phyloP scores from a whole-genome alignment of 257 asterid genomes.

The Cynanchum wilfordii region DNA sequence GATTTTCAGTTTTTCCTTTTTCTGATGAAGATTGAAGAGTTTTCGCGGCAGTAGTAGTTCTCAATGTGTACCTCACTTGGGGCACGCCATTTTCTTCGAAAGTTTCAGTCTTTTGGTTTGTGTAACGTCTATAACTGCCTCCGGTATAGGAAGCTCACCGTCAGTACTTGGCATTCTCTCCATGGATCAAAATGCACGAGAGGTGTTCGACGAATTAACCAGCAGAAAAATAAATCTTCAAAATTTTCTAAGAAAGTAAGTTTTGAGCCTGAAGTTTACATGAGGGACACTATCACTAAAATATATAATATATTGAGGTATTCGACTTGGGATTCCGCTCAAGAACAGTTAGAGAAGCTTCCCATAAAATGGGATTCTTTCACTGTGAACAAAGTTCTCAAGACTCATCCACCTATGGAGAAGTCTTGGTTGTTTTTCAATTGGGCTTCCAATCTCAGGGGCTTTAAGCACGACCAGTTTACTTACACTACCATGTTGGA shows the following conservation, averaged over 20 bases:
- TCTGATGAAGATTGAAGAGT: neutral
- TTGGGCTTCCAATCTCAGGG: slow-evolving; percentile 57
- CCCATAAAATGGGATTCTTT: slow-evolving; percentile 80
- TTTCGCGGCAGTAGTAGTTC: neutral
- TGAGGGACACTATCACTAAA: slow-evolving; percentile 46
- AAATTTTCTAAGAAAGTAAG: slow-evolving; percentile 28
- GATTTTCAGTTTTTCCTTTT: neutral
- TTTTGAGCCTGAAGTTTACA: slow-evolving; percentile 37
- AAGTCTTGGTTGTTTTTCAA: slow-evolving; percentile 93
- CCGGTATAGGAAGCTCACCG: slow-evolving; percentile 21
- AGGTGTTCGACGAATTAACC: slow-evolving; percentile 25
- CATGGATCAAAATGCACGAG: slow-evolving; percentile 17
- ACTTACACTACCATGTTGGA: slow-evolving; percentile 95
- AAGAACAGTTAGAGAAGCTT: slow-evolving; percentile 48
- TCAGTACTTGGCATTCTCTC: slow-evolving; percentile 7
- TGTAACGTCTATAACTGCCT: slow-evolving; percentile 17
- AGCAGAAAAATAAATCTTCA: slow-evolving; percentile 18
- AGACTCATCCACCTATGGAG: slow-evolving; percentile 90
- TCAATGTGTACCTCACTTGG: slow-evolving; percentile 37
- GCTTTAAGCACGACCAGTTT: slow-evolving; percentile 81
- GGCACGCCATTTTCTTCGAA: slow-evolving; percentile 30
- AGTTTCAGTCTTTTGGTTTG: slow-evolving; percentile 22
- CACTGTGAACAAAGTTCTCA: slow-evolving; percentile 84
- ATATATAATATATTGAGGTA: slow-evolving; percentile 58
- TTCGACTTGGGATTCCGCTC: slow-evolving; percentile 82